A percentile compares a stretch with the other conserved stretches of the same genome.
phyloP scores from a whole-genome alignment of 495 filamentous ascomycete species.

The Tuber aestivum region DNA sequence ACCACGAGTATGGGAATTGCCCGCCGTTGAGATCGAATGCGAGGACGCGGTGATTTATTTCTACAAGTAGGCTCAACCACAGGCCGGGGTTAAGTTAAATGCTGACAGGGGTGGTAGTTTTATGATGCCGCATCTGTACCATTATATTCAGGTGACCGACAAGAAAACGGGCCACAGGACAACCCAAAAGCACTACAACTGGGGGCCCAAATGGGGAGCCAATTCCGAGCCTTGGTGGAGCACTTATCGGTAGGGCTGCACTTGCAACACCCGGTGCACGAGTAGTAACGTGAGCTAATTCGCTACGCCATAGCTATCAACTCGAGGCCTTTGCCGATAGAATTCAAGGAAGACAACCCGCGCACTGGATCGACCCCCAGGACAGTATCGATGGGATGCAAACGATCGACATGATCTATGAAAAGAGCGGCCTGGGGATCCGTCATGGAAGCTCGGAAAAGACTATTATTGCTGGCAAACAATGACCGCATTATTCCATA shows the following conservation, averaged over 20 bases:
- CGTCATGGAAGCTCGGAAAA: constrained; percentile 7
- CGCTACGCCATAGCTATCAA: constrained; percentile 21
- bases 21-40: constrained; percentile 42
- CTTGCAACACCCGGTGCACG: not conserved
- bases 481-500: not conserved
- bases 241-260: constrained; percentile 37
- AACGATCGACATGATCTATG: constrained; percentile 42
- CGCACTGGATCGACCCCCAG: constrained; percentile 36
- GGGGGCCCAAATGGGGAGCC: constrained; percentile 37
- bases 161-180: constrained; percentile 39
- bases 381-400: constrained; percentile 43
- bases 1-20: constrained; percentile 44
- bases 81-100: not conserved
- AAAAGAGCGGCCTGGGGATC: constrained; percentile 35
- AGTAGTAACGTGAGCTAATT: not conserved
- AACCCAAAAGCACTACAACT: constrained; percentile 27
- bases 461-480: not conserved
- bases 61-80: constrained; percentile 27
- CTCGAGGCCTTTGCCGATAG: constrained; percentile 43
- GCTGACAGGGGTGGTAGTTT: constrained; percentile 13
- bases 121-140: constrained; percentile 45
- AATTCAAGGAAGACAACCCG: constrained; percentile 37
- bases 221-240: constrained; percentile 40
- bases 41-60: constrained; percentile 45
- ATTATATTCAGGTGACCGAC: constrained; percentile 44